Conservation (phyloP, 306 rosid species). For the Lagenaria siceraria region DNA sequence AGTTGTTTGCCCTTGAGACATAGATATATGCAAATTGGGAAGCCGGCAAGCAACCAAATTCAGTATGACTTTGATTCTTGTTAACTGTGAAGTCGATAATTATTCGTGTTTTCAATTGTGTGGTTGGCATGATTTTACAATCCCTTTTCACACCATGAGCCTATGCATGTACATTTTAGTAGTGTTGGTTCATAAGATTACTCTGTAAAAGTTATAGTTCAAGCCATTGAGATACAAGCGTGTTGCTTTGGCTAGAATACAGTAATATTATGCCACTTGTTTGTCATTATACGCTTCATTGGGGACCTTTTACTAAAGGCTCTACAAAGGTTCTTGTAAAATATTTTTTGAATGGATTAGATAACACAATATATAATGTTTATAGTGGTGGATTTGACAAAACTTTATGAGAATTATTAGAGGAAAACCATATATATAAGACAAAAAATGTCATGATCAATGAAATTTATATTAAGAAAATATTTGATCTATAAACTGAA, state of each 20-base stretch:
- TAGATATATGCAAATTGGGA: slow-evolving; percentile 30
- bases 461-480: no score
- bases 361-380: no score
- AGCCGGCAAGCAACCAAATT: slow-evolving; percentile 64
- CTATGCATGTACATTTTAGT: background rate
- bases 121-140: slow-evolving; percentile 40
- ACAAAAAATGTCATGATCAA: no score
- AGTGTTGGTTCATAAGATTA: background rate
- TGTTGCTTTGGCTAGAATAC: background rate
- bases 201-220: background rate
- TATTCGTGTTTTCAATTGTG: slow-evolving; percentile 29
- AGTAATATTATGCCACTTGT: background rate
- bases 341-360: no score
- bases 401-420: no score
- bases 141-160: slow-evolving; percentile 36
- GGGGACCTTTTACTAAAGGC: background rate
- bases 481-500: no score
- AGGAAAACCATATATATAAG: no score
- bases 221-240: background rate
- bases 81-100: slow-evolving; percentile 18
- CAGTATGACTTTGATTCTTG: slow-evolving; percentile 65
- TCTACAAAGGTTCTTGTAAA: background rate
- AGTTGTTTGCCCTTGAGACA: no score
- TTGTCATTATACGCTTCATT: background rate
- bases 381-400: no score